Conservation (phyloP, 1,284 basidiomycete species). For the Stygiomarasmius scandens region DNA sequence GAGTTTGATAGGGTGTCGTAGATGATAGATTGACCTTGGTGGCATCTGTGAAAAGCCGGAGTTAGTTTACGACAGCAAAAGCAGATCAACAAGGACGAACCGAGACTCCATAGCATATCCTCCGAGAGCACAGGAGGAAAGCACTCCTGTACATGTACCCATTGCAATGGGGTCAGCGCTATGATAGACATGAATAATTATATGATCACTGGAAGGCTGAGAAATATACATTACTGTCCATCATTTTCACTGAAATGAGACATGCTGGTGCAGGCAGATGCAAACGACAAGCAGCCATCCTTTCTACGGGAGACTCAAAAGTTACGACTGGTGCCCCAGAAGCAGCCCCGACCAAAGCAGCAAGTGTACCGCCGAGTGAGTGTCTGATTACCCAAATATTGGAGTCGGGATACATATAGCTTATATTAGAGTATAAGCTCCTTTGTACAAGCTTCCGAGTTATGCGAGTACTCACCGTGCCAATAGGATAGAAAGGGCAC, state of each 20-base stretch:
- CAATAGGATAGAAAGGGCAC: slow-evolving; percentile 87
- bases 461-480: slow-evolving; percentile 56
- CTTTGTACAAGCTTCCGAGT: background rate
- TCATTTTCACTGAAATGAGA: slow-evolving; percentile 7
- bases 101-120: slow-evolving; percentile 81
- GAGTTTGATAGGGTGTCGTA: slow-evolving; percentile 90
- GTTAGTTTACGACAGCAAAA: background rate
- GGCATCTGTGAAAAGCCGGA: slow-evolving; percentile 61
- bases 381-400: slow-evolving; percentile 95
- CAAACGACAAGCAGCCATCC: slow-evolving; percentile 82
- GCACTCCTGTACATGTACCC: slow-evolving; percentile 79
- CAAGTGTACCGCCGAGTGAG: slow-evolving; percentile 83
- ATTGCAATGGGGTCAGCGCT: slow-evolving; percentile 87
- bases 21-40: slow-evolving; percentile 81
- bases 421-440: slow-evolving; percentile 91
- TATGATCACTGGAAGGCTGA: slow-evolving; percentile 70
- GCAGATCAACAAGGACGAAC: slow-evolving; percentile 39
- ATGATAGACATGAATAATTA: slow-evolving; percentile 83
- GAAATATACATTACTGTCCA: slow-evolving; percentile 1
- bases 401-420: slow-evolving; percentile 90
- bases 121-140: slow-evolving; percentile 71
- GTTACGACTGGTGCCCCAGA: slow-evolving; percentile 85
- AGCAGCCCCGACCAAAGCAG: slow-evolving; percentile 85
- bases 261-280: slow-evolving; percentile 85
- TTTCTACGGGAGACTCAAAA: slow-evolving; percentile 94